Conservation (phyloP, 257 asterid species). For the Mentha longifolia region DNA sequence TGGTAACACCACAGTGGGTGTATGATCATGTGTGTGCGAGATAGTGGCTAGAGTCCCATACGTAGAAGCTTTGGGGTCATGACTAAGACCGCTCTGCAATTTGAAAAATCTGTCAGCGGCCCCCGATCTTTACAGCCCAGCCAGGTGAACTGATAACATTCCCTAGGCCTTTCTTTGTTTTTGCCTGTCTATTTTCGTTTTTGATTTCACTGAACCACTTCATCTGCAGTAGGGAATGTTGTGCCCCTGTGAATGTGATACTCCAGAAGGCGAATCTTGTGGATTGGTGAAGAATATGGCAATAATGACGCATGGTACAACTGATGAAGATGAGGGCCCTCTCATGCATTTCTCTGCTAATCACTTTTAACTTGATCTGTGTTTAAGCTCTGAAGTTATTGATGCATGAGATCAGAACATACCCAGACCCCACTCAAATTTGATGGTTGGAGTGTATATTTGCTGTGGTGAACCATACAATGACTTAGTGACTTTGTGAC, state of each 20-base stretch:
- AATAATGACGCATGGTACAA: slow-evolving; percentile 95
- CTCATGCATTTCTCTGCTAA: slow-evolving; percentile 85
- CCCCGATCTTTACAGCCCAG: slow-evolving; percentile 98
- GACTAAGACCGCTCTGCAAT: slow-evolving; percentile 88
- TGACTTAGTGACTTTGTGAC: too few species aligned
- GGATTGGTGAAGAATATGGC: slow-evolving; percentile 98
- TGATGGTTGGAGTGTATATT: neutral
- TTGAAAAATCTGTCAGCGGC: slow-evolving; percentile 96
- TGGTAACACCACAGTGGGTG: too few species aligned
- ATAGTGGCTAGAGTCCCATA: slow-evolving; percentile 63
- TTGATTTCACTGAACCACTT: slow-evolving; percentile 31
- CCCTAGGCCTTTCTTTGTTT: neutral
- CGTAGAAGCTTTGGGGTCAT: slow-evolving; percentile 82
- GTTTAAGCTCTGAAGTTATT: neutral
- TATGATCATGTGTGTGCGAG: too few species aligned
- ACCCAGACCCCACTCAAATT: neutral
- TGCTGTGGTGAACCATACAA: neutral
- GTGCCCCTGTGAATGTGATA: slow-evolving; percentile 99
- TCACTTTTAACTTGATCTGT: slow-evolving; percentile 7
- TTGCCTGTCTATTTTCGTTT: too few species aligned
- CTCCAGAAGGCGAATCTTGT: slow-evolving; percentile 99
- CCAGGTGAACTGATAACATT: slow-evolving; percentile 58
- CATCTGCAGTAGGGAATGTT: slow-evolving; percentile 93
- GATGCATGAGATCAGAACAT: neutral
- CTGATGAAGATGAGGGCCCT: slow-evolving; percentile 91